Base-by-base conservation (phyloP, 768 basidiomycete genomes). In the Tylopilus balloui region DNA sequence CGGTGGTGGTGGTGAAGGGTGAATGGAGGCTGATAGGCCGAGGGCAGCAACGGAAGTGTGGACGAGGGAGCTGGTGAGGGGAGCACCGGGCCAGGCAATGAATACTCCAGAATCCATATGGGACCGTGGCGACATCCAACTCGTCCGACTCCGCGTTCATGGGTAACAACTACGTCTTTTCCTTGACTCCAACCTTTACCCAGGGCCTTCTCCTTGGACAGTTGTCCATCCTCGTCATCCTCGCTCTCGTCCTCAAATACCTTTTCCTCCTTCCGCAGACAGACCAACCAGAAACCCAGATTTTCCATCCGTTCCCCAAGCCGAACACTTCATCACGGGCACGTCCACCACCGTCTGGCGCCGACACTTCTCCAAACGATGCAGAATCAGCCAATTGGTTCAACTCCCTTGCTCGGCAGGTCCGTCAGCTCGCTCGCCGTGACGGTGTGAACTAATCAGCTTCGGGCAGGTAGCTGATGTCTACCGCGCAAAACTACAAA, bases 181-280 rank as follows among this genome's bases (percentile, higher is more conserved):
- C 84, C 29, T 73, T 90, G 36, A 82, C 87, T 58, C 89, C 87
- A 19, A 93, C 91, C 1, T 99, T 99, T 70, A 96, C 94, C 0
- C 94, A 97, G 64, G 95, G 95, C 14, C 79, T 99, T 29, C 73
- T 99, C 32, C 70, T 97, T 37, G 95, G 95, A 48, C 95, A 98
- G 67, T 75, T 91, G 19, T 94, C 92, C 21, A 85, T 99, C 58
- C 73, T 92, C 37, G 60, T 86, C 43, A 76, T 94, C 40, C 77
- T 90, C 24, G 76, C 75, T 40, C 71, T 93, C 53, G 80, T 99
- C 64, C 81, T 99, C 69, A 89, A 90, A 63, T 98, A 96, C 71
- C 83, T 98, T 48, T 96, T 99, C 63, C 84, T 99, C 54, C 91
- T 96, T 58, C 81, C 88, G 6, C 75, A 81, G 23, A 72, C 78